Evolutionary conservation across 164 flowering plant genomes (phyloP).

Genomic region (Cinnamomum micranthum): DNA sequence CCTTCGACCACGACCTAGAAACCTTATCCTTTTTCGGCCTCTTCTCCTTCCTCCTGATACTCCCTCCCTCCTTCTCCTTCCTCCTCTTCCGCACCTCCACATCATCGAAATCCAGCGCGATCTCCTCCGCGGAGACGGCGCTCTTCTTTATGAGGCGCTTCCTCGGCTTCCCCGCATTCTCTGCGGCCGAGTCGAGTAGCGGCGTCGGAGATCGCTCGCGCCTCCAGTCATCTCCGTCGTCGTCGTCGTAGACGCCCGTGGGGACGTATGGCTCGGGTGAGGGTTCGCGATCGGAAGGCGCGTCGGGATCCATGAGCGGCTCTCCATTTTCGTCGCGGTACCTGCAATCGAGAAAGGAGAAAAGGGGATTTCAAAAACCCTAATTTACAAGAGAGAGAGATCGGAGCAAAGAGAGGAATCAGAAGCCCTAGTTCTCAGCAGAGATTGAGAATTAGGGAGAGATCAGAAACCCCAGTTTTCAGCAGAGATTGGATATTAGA

Average conservation of each 20-base stretch:
- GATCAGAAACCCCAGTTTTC: conserved; percentile 4
- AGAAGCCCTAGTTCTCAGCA: no score
- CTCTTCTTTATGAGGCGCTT: conserved; percentile 76
- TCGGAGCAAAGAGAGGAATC: no score
- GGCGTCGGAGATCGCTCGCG: conserved; percentile 57
- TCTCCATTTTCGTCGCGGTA: conserved; percentile 84
- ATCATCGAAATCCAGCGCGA: conserved; percentile 11
- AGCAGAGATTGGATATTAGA: background rate
- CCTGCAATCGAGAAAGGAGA: conserved; percentile 24
- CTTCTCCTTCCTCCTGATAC: conserved; percentile 36
- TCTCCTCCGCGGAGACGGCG: conserved; percentile 2
- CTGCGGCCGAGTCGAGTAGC: conserved; percentile 8
- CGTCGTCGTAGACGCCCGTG: conserved; percentile 8
- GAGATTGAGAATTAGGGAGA: background rate
- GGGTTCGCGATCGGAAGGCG: conserved; percentile 41
- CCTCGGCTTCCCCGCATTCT: conserved; percentile 43
- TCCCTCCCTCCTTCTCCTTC: conserved; percentile 23
- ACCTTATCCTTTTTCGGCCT: conserved; percentile 34
- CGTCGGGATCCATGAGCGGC: conserved; percentile 70
- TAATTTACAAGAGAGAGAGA: no score
- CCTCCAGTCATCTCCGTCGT: conserved; percentile 27
- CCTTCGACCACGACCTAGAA: conserved; percentile 12
- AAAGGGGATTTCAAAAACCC: background rate
- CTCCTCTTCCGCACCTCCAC: conserved; percentile 36
- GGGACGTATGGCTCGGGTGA: conserved; percentile 25